A percentile compares a stretch with the other conserved stretches of the same genome.
Conservation (phyloP, 2,329 filamentous ascomycete species). For the Scedosporium apiospermum region DNA sequence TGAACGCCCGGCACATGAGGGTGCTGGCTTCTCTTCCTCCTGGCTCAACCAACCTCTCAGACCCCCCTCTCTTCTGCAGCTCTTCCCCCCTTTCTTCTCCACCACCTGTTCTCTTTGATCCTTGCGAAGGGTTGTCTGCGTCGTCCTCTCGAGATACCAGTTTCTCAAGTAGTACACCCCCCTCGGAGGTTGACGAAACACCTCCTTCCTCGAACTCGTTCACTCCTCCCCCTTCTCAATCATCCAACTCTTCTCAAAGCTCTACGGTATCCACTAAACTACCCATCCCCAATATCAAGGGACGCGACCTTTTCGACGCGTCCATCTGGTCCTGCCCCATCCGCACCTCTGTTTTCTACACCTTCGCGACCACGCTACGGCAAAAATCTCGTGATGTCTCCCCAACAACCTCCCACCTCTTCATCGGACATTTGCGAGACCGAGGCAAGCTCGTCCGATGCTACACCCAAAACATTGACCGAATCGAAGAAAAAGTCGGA, state of each 20-base stretch:
- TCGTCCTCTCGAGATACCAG: constrained; percentile 24
- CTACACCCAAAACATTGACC: constrained; percentile 70
- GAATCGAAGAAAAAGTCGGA: constrained; percentile 61
- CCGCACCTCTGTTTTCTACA: constrained; percentile 62
- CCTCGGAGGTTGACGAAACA: constrained; percentile 35
- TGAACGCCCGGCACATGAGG: neutral
- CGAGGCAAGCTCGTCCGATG: constrained; percentile 59
- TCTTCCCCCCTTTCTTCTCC: constrained; percentile 51
- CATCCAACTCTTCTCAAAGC: constrained; percentile 26
- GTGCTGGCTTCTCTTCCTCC: neutral
- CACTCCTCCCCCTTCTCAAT: constrained; percentile 21
- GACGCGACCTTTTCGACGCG: constrained; percentile 61
- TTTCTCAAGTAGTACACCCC: constrained; percentile 26
- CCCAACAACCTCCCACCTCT: constrained; percentile 57
- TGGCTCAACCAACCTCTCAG: neutral
- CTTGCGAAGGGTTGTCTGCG: constrained; percentile 29
- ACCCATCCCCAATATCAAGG: constrained; percentile 52
- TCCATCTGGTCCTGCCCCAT: constrained; percentile 60
- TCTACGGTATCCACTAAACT: constrained; percentile 16
- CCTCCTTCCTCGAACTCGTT: constrained; percentile 29
- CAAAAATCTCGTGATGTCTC: constrained; percentile 54
- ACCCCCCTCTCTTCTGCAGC: constrained; percentile 14
- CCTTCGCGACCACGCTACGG: constrained; percentile 58
- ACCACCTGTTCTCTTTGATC: constrained; percentile 42
- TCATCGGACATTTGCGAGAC: constrained; percentile 58